These are phyloP conservation scores for Amylostereum areolatum DNA, from an alignment of 1,284 basidiomycete genomes.

Conservation along the genomic window DNA sequence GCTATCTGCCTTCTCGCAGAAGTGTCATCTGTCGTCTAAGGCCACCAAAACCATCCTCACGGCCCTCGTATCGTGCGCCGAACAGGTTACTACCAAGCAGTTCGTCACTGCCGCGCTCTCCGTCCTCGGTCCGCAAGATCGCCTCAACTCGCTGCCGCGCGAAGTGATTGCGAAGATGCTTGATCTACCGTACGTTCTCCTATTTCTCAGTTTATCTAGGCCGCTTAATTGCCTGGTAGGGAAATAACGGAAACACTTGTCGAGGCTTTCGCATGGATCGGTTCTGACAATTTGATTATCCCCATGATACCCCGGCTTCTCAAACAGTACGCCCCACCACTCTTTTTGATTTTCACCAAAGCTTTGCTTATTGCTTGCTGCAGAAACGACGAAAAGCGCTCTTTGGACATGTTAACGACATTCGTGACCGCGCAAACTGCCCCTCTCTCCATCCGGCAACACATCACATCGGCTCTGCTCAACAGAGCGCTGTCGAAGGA, in stretches of 20 bases:
- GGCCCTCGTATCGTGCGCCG: slow-evolving; percentile 47
- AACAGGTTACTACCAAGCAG: slow-evolving; percentile 43
- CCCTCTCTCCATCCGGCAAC: slow-evolving; percentile 31
- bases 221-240: neutral
- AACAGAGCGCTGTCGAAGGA: slow-evolving; percentile 19
- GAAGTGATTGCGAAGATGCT: slow-evolving; percentile 36
- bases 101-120: slow-evolving; percentile 54
- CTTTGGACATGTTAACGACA: too few species aligned
- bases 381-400: too few species aligned
- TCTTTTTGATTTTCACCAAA: slow-evolving; percentile 4
- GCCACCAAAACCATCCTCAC: slow-evolving; percentile 54
- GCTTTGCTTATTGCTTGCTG: too few species aligned
- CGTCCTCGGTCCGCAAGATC: slow-evolving; percentile 52
- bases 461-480: slow-evolving; percentile 31
- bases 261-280: neutral
- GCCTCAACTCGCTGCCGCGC: slow-evolving; percentile 38
- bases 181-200: slow-evolving; percentile 36
- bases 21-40: slow-evolving; percentile 46
- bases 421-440: too few species aligned
- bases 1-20: slow-evolving; percentile 60
- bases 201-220: neutral
- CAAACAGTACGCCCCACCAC: too few species aligned
- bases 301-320: neutral
- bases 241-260: neutral
- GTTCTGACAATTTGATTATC: neutral